Percentiles rank a stretch among this genome's conserved stretches.
Evolutionary conservation across 2,329 filamentous ascomycete genomes (phyloP).

Genomic region (Verticillium isaacii): DNA sequence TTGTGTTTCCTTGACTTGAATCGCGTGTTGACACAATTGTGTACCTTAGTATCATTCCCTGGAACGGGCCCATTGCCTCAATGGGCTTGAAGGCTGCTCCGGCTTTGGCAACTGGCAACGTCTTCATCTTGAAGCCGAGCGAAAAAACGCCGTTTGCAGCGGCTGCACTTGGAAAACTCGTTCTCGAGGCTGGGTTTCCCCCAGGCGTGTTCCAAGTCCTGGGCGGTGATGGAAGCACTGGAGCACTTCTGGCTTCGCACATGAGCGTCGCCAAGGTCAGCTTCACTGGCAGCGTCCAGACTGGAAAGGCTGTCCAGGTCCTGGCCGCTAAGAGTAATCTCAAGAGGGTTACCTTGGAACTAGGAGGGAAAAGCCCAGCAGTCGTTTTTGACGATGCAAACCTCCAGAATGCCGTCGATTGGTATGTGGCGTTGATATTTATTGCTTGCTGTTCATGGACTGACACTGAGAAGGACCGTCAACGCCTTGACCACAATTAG

Average conservation of each 20-base stretch:
- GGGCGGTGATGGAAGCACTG: slow-evolving; percentile 32
- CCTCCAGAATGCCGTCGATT: slow-evolving; percentile 50
- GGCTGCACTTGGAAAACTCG: slow-evolving; percentile 27
- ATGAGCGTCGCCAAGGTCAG: slow-evolving; percentile 51
- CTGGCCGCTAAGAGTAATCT: slow-evolving; percentile 56
- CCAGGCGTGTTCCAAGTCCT: slow-evolving; percentile 37
- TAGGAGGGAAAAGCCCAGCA: slow-evolving; percentile 65
- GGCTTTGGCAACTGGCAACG: slow-evolving; percentile 36
- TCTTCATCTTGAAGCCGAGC: slow-evolving; percentile 36
- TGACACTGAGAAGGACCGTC: slow-evolving; percentile 4
- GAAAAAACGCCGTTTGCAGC: slow-evolving; percentile 35
- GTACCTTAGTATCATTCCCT: slow-evolving; percentile 26
- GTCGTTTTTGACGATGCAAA: slow-evolving; percentile 62
- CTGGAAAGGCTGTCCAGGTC: slow-evolving; percentile 61
- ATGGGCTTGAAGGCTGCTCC: slow-evolving; percentile 34
- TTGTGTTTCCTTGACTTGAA: too few relatives aligned
- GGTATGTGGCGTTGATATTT: slow-evolving; percentile 7
- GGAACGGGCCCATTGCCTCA: slow-evolving; percentile 33
- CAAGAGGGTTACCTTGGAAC: slow-evolving; percentile 69
- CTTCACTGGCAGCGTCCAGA: slow-evolving; percentile 65
- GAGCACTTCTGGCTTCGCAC: slow-evolving; percentile 18
- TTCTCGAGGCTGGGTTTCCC: slow-evolving; percentile 36
- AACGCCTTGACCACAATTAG: slow-evolving; percentile 61
- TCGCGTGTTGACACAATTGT: not conserved
- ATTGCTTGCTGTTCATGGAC: slow-evolving; percentile 1